Percentiles rank a stretch among this genome's conserved stretches.
phyloP scores from a whole-genome alignment of 2,329 filamentous ascomycete genomes.

The Talaromyces sp. region DNA sequence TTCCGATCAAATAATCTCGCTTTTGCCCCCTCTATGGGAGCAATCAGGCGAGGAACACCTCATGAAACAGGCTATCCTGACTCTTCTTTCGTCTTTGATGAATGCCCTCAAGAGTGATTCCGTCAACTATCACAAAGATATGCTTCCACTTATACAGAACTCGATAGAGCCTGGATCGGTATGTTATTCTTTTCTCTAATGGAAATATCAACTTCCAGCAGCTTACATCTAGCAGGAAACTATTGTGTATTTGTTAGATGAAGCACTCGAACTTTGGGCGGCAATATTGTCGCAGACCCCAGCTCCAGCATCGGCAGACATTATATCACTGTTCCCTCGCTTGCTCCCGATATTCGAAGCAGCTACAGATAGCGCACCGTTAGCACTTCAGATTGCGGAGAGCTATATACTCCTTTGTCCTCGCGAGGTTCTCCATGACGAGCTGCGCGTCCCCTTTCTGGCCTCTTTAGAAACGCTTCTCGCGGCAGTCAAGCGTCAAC shows the following conservation, averaged over 20 bases:
- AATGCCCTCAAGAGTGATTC: constrained; percentile 77
- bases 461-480: constrained; percentile 41
- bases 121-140: constrained; percentile 71
- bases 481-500: constrained; percentile 36
- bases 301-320: constrained; percentile 56
- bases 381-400: constrained; percentile 63
- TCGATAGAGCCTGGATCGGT: constrained; percentile 74
- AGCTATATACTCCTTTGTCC: constrained; percentile 67
- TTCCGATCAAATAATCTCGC: constrained; percentile 75
- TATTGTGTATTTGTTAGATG: constrained; percentile 81
- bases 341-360: constrained; percentile 65
- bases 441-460: constrained; percentile 36
- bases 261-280: constrained; percentile 85
- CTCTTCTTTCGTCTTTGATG: constrained; percentile 80
- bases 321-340: constrained; percentile 62
- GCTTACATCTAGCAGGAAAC: constrained; percentile 45
- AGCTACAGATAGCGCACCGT: constrained; percentile 60
- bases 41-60: constrained; percentile 81
- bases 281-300: constrained; percentile 67
- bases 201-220: not conserved
- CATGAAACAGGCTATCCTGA: constrained; percentile 89
- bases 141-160: constrained; percentile 77
- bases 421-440: constrained; percentile 41
- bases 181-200: constrained; percentile 21
- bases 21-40: constrained; percentile 80